Conservation (phyloP, 768 basidiomycete species). For the Tylopilus plumbeoviolaceoides region DNA sequence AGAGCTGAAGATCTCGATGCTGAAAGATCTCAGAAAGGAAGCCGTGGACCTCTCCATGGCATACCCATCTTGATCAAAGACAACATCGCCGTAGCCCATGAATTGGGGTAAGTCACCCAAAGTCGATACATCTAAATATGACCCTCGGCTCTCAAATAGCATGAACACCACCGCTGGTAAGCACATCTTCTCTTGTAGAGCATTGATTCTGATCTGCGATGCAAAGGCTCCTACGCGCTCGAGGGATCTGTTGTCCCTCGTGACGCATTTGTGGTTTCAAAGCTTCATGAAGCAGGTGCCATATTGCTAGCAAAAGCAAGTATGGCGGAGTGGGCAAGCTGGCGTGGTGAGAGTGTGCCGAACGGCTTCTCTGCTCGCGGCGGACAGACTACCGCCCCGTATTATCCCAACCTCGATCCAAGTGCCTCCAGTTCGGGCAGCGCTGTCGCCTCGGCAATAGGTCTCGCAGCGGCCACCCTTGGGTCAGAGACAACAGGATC, state of each 20-base stretch:
- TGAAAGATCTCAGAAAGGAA: constrained; percentile 45
- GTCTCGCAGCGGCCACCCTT: constrained; percentile 40
- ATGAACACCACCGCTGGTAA: constrained; percentile 52
- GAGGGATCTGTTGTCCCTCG: constrained; percentile 35
- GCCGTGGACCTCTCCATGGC: constrained; percentile 50
- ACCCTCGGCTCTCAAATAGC: constrained; percentile 18
- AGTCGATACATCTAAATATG: not conserved
- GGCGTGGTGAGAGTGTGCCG: constrained; percentile 33
- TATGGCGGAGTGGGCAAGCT: constrained; percentile 42
- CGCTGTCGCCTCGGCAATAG: constrained; percentile 41
- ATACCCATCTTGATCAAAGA: constrained; percentile 58
- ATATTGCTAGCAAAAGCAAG: constrained; percentile 41
- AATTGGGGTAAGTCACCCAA: constrained; percentile 21
- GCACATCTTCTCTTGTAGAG: constrained; percentile 16
- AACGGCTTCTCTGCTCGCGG: constrained; percentile 45
- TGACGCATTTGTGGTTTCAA: constrained; percentile 32
- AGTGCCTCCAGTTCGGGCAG: constrained; percentile 42
- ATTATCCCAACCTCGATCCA: constrained; percentile 39
- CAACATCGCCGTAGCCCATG: constrained; percentile 32
- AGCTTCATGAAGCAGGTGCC: constrained; percentile 31
- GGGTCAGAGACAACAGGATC: constrained; percentile 49
- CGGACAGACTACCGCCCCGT: constrained; percentile 41
- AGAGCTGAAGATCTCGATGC: constrained; percentile 51
- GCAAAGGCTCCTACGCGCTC: constrained; percentile 35
- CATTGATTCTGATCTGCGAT: constrained; percentile 1